Base-by-base conservation (phyloP, 164 flowering plant species). In the Annona cherimola region DNA sequence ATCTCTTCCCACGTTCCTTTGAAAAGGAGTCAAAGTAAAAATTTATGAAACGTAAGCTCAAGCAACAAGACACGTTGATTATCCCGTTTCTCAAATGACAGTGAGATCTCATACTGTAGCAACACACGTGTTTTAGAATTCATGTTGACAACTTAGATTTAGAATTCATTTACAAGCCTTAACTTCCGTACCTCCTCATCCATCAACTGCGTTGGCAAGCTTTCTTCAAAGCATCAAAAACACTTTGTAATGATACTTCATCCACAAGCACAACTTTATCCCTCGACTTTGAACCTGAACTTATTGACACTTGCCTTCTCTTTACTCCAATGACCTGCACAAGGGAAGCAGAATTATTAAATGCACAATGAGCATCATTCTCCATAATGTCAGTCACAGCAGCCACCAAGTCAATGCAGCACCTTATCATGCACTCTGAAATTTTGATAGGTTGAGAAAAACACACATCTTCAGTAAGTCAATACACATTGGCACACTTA, bases 211-310 rank as follows among this genome's bases (percentile, higher is more conserved):
- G 66, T 70, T 79, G 85, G 55, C 83, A 81, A 54, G 57, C 89
- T 77, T 77, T 89, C 64, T 78, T 82, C 75, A 94, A 79, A 59
- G 97, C 86, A 78, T 89, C 85, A 73, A 83, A 86, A 69, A 93
- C 97, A 73, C 74, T 76, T 69, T 89, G 84, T 45, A 83, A 63
- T n/a, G 88, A 83, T 62, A 81, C 85, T n/a, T 87, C 94, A 79
- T 95, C 96, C 67, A 95, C 94, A 69, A 91, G 82, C 67, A 95
- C 84, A 55, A 90, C 87, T 81, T 95, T 93, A 84, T 89, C 98
- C 81, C 99, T 89, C 63, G 97, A 95, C 84, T 91, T 91, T 14
- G 96, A 90, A 59, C 99, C 98, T 54, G 94, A 82, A 73, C 90
- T 85, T 69, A 91, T 60, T 0, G 97, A 90, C 2, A 91, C 84